phyloP scores from a whole-genome alignment of 169 alveolate species.

The Eimeria sp. region DNA sequence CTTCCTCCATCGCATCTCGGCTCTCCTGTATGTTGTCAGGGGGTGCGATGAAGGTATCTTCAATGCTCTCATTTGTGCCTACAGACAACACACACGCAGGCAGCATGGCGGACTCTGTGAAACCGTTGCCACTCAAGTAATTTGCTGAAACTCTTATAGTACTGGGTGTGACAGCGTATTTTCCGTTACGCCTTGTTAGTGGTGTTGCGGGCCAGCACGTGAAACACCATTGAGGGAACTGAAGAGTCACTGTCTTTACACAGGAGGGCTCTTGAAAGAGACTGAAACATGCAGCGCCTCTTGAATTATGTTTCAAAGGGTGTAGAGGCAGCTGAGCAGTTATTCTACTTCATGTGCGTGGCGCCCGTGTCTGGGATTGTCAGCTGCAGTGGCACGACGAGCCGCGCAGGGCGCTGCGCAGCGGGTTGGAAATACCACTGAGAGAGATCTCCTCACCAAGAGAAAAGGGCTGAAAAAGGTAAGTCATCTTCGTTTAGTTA shows the following conservation, averaged over 20 bases:
- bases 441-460: background rate
- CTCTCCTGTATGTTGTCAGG: slow-evolving; percentile 64
- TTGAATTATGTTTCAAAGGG: background rate
- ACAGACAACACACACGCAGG: background rate
- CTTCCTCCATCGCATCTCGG: slow-evolving; percentile 68
- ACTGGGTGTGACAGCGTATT: background rate
- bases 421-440: background rate
- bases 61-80: slow-evolving; percentile 56
- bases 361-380: background rate
- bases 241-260: background rate
- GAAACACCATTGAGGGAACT: background rate
- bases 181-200: background rate
- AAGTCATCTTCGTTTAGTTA: slow-evolving; percentile 19
- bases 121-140: background rate
- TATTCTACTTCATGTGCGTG: background rate
- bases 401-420: slow-evolving; percentile 3
- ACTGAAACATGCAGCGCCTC: background rate
- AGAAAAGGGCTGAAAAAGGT: slow-evolving; percentile 48
- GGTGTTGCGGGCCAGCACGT: background rate
- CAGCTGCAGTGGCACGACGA: background rate
- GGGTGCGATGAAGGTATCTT: slow-evolving; percentile 63
- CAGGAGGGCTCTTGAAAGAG: background rate
- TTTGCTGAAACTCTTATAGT: background rate
- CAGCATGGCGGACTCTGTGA: background rate
- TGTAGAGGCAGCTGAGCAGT: background rate